Evolutionary conservation across 2,329 filamentous ascomycete genomes (phyloP).

Genomic region (Penicillium janthinellum): DNA sequence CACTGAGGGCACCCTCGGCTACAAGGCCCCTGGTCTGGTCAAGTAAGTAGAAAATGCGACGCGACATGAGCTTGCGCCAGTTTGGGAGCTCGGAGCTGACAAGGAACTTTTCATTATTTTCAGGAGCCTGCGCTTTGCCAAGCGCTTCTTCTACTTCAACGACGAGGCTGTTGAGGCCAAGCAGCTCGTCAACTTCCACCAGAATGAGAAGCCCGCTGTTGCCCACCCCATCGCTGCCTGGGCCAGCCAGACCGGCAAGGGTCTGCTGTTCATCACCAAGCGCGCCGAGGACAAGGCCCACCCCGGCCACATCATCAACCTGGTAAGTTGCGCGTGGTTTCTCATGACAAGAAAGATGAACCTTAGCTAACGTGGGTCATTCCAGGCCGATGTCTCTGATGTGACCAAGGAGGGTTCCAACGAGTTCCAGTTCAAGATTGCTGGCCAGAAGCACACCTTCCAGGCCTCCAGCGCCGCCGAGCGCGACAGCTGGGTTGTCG

Average conservation of each 20-base stretch:
- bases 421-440: conserved; percentile 84
- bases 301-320: conserved; percentile 79
- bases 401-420: conserved; percentile 72
- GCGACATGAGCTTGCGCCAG: background rate
- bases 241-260: conserved; percentile 92
- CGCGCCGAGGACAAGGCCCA: conserved; percentile 77
- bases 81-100: background rate
- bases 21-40: conserved; percentile 86
- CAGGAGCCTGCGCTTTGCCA: conserved; percentile 85
- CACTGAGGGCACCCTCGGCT: conserved; percentile 80
- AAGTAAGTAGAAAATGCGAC: conserved; percentile 65
- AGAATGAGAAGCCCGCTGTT: conserved; percentile 80
- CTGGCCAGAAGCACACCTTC: conserved; percentile 91
- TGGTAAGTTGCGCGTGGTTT: conserved; percentile 60
- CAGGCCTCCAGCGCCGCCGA: conserved; percentile 74
- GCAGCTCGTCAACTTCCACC: conserved; percentile 74
- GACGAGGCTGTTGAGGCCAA: conserved; percentile 72
- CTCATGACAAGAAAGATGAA: too few relatives aligned
- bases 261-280: conserved; percentile 89
- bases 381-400: conserved; percentile 67
- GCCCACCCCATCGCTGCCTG: conserved; percentile 82
- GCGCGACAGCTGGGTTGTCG: conserved; percentile 88
- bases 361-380: background rate
- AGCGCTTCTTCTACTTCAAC: conserved; percentile 91
- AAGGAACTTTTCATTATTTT: conserved; percentile 29